A percentile compares a stretch with the other conserved stretches of the same genome.
Evolutionary conservation across 192 early-diverging fungal species (phyloP).

Genomic region (Coemansia sp.): DNA sequence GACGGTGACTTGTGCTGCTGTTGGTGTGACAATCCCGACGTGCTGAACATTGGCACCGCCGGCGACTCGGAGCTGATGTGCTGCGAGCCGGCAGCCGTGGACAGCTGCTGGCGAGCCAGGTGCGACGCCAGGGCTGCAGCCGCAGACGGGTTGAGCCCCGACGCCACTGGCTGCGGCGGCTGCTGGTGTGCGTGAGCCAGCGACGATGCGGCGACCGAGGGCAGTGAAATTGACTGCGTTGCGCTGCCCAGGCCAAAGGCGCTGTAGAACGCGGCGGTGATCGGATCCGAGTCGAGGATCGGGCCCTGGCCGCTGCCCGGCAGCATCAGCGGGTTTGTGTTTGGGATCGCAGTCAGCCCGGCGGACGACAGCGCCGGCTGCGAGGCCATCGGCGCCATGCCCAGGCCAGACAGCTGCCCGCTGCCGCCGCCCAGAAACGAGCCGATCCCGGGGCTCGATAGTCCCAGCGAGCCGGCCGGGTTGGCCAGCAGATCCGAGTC

Average conservation of each 20-base stretch:
- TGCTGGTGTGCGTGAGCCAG: constrained; percentile 1
- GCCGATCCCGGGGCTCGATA: constrained; percentile 20
- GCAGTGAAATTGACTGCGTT: neutral
- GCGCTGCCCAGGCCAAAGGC: constrained; percentile 33
- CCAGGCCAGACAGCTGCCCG: constrained; percentile 1
- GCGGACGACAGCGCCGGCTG: neutral
- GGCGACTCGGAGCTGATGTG: no score
- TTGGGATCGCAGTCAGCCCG: constrained; percentile 31
- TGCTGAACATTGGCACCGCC: no score
- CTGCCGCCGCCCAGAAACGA: constrained; percentile 20
- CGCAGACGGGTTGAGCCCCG: constrained; percentile 19
- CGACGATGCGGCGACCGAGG: neutral
- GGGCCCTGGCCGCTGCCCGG: constrained; percentile 47
- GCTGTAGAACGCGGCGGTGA: constrained; percentile 46
- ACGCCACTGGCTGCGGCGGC: neutral
- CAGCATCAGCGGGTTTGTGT: constrained; percentile 50
- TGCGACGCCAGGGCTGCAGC: constrained; percentile 30
- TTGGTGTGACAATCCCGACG: constrained; percentile 4
- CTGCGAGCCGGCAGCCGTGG: constrained; percentile 6
- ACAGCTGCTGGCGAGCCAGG: constrained; percentile 32
- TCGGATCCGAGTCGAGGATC: constrained; percentile 26
- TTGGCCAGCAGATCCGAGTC: constrained; percentile 24
- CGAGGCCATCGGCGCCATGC: constrained; percentile 4
- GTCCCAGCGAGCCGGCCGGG: constrained; percentile 15
- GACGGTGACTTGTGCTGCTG: constrained; percentile 2